phyloP scores from a whole-genome alignment of 2,329 filamentous ascomycete species.

The Xylaria sp. region DNA sequence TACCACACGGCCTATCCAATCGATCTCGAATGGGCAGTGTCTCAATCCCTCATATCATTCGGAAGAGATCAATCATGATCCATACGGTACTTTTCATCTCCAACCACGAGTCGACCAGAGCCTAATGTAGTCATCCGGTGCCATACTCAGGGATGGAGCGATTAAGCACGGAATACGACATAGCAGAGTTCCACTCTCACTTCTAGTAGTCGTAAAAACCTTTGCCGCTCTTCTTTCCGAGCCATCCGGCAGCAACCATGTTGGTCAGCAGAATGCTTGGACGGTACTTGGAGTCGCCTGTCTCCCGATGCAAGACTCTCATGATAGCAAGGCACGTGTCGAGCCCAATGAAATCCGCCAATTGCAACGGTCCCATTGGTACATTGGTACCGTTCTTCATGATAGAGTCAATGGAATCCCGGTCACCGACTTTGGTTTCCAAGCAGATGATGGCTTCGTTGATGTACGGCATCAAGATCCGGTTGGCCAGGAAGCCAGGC shows the following conservation, averaged over 20 bases:
- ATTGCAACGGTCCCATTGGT: constrained; percentile 88
- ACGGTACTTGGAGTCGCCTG: constrained; percentile 92
- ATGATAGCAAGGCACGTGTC: constrained; percentile 97
- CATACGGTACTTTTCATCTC: too few relatives aligned
- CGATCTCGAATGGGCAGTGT: too few relatives aligned
- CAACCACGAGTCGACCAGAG: too few relatives aligned
- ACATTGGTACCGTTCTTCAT: constrained; percentile 99
- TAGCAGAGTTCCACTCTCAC: neutral
- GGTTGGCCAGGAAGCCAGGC: constrained; percentile 91
- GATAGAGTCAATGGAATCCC: constrained; percentile 91
- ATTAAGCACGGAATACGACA: neutral
- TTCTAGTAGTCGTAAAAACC: constrained; percentile 84
- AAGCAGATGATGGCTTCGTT: constrained; percentile 93
- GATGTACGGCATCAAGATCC: constrained; percentile 98
- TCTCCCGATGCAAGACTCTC: constrained; percentile 87
- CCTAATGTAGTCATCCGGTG: too few relatives aligned
- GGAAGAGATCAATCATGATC: too few relatives aligned
- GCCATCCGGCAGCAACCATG: constrained; percentile 97
- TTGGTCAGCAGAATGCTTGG: constrained; percentile 81
- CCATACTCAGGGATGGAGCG: too few relatives aligned
- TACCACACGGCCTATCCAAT: too few relatives aligned
- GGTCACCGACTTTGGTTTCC: constrained; percentile 82
- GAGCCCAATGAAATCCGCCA: constrained; percentile 95
- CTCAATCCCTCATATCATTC: too few relatives aligned
- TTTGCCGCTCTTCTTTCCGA: constrained; percentile 95